Conservation (phyloP, 2,329 filamentous ascomycete genomes). For the Paraphoma sp. region DNA sequence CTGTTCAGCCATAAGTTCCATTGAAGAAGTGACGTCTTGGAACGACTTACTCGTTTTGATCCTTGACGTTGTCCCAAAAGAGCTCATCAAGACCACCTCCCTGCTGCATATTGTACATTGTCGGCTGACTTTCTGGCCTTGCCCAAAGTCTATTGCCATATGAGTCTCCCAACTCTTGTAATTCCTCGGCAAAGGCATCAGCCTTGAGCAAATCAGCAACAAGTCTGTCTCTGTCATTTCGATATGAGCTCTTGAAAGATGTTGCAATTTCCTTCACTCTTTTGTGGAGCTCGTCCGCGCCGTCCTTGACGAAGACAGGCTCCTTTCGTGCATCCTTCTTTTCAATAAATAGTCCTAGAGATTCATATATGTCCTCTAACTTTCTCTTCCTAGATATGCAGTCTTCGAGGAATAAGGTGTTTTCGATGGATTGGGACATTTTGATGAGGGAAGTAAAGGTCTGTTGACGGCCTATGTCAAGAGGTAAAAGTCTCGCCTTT, state of each 20-base stretch:
- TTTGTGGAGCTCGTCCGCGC: conserved; percentile 11
- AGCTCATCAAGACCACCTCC: conserved; percentile 1
- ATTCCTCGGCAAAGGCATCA: conserved; percentile 4
- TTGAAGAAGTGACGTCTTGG: not conserved
- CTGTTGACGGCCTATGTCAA: not conserved
- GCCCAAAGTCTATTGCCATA: conserved; percentile 16
- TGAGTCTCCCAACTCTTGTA: conserved; percentile 2
- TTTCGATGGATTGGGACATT: conserved; percentile 6
- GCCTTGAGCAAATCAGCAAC: conserved; percentile 5
- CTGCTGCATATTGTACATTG: conserved; percentile 1
- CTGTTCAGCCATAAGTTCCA: conserved; percentile 1
- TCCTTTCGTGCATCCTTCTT: conserved; percentile 4
- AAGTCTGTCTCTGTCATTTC: conserved; percentile 1
- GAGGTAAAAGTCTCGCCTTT: not conserved
- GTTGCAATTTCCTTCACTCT: conserved; percentile 13
- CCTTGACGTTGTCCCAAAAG: conserved; percentile 6
- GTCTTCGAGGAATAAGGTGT: conserved; percentile 11
- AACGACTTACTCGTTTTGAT: conserved; percentile 10
- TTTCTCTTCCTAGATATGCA: conserved; percentile 12
- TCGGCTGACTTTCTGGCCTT: conserved; percentile 1
- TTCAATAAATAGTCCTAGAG: conserved; percentile 10
- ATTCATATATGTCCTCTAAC: conserved; percentile 7
- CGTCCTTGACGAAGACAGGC: conserved; percentile 7
- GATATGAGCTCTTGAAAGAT: conserved; percentile 1
- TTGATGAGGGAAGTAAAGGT: not conserved